A percentile compares a stretch with the other conserved stretches of the same genome.
Conservation (phyloP, 257 asterid species). For the Schizonepeta tenuifolia region DNA sequence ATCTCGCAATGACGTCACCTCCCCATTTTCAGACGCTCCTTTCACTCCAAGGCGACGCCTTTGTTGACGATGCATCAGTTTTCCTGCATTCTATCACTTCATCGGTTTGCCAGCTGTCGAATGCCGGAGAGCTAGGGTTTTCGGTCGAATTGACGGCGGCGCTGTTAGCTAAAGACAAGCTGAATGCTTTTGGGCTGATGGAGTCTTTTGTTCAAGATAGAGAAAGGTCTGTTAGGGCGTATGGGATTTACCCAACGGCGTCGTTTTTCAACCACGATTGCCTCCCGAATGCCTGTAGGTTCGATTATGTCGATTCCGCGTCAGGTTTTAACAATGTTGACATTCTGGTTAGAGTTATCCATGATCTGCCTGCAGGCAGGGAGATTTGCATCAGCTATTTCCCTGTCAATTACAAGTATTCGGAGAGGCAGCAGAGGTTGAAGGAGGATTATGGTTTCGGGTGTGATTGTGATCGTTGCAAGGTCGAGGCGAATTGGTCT, state of each 20-base stretch:
- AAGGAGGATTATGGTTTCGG: constrained; percentile 83
- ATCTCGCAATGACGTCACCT: constrained; percentile 53
- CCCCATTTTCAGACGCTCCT: constrained; percentile 55
- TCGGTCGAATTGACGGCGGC: constrained; percentile 66
- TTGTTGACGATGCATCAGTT: constrained; percentile 41
- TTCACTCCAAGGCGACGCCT: constrained; percentile 67
- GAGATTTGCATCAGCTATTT: constrained; percentile 91
- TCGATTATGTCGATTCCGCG: constrained; percentile 72
- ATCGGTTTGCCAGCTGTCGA: constrained; percentile 38
- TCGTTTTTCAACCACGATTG: constrained; percentile 97
- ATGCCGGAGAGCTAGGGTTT: constrained; percentile 40
- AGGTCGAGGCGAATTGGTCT: constrained; percentile 91
- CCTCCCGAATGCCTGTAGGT: constrained; percentile 94
- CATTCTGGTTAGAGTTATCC: constrained; percentile 71
- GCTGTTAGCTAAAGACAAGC: constrained; percentile 78
- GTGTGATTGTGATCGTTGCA: constrained; percentile 91
- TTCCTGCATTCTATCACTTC: constrained; percentile 56
- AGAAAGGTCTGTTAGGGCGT: constrained; percentile 86
- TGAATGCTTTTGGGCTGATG: constrained; percentile 90
- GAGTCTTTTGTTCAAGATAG: constrained; percentile 54
- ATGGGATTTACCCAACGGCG: constrained; percentile 77
- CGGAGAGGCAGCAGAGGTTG: constrained; percentile 81
- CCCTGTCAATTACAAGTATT: constrained; percentile 76
- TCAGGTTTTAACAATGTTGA: constrained; percentile 47
- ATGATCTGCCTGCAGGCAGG: constrained; percentile 72